Evolutionary conservation across 202 grass and related monocot genomes (phyloP), one percentile per base, ranked within the genome.

Genomic region (Cymbopogon flexuosus): DNA sequence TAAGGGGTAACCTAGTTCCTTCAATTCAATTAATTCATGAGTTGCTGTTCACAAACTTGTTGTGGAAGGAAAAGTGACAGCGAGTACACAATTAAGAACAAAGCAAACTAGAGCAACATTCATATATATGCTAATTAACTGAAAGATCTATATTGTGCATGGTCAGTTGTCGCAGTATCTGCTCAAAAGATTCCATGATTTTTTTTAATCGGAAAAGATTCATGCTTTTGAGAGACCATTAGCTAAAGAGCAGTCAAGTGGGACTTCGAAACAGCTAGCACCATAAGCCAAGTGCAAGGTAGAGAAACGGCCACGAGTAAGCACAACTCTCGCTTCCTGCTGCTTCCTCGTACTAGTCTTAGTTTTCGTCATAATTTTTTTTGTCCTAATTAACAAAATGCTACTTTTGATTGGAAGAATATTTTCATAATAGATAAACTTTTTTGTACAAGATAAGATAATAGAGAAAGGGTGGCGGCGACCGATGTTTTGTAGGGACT

Each of bases 141-240:
- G 35, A 54, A 65, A 73, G 19, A 39, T 27, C 1, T 45, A 45
- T 27, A 10, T 73, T 73, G 18, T 76, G 34, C 34, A 42, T 36
- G 58, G 4, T 15, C 33, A 29, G 23, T 31, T 31, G 11, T 3
- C 3, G 35, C 22, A 77, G 34, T 10, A 65, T 79, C 80, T 33
- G 9, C 6, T 12, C 45, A 81, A 37, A 49, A 72, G 65, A 77
- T 85, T 22, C 18, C 57, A 40, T 34, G 0, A 72, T 81, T 81
- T 77, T 21, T 33, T 33, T 27, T 27, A 27, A 33, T 33, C 31
- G 31, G 31, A 81, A 37, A 49, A 72, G 65, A 77, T 85, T 22
- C 57, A 40, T 34, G 0, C 72, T 81, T 81, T 77, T 21, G 31
- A 4, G 41, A 56, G 14, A 5, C 61, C 70, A 30, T 43, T 70